phyloP scores from a whole-genome alignment of 2,329 filamentous ascomycete genomes.

The Phaeosphaeriaceae sp. region DNA sequence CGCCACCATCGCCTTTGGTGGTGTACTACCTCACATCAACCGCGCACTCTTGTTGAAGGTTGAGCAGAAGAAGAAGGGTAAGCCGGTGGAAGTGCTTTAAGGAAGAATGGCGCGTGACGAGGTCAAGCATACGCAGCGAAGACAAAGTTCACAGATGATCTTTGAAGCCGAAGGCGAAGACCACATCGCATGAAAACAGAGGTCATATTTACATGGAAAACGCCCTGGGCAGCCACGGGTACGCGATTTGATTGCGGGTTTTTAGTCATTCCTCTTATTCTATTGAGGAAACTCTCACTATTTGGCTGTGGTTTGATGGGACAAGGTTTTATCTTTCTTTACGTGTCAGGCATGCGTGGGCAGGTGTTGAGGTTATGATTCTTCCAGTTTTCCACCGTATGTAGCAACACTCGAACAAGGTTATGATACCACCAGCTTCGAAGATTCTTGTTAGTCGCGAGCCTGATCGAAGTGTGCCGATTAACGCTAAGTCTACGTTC shows the following conservation, averaged over 20 bases:
- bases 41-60: constrained; percentile 94
- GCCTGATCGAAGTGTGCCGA: background rate
- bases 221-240: constrained; percentile 9
- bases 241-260: constrained; percentile 22
- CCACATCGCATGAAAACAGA: background rate
- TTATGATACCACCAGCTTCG: constrained; percentile 2
- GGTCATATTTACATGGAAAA: background rate
- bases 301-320: constrained; percentile 17
- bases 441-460: background rate
- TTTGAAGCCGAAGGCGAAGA: background rate
- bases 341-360: constrained; percentile 30
- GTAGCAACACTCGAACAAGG: constrained; percentile 29
- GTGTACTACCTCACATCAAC: constrained; percentile 99
- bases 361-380: constrained; percentile 33
- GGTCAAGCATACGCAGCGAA: background rate
- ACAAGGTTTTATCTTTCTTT: constrained; percentile 28
- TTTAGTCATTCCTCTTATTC: constrained; percentile 16
- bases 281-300: constrained; percentile 12
- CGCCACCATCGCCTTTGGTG: constrained; percentile 96
- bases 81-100: constrained; percentile 48
- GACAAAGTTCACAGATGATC: constrained; percentile 4
- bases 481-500: background rate
- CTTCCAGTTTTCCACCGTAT: constrained; percentile 29
- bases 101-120: constrained; percentile 6
- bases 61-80: constrained; percentile 97